A percentile compares a stretch with the other conserved stretches of the same genome.
These are phyloP conservation scores for Tricholoma terreum DNA, from an alignment of 768 basidiomycete genomes.

Conservation along the genomic window DNA sequence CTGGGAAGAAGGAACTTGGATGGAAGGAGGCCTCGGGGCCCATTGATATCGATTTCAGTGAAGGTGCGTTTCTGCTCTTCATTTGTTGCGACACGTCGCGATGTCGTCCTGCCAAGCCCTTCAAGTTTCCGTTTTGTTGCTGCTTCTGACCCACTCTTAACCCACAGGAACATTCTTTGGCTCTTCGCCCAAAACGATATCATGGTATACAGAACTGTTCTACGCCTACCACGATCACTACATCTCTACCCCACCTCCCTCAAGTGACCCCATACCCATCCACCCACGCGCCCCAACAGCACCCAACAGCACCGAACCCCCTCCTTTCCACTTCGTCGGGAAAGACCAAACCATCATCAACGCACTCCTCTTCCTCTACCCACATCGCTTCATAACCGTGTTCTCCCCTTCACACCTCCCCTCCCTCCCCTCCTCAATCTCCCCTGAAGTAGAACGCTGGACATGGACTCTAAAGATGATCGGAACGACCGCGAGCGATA, in stretches of 20 bases:
- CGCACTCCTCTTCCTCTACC: slow-evolving; percentile 42
- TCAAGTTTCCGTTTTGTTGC: not conserved
- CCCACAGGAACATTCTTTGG: slow-evolving; percentile 57
- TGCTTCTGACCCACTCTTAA: not conserved
- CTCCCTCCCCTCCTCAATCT: slow-evolving; percentile 12
- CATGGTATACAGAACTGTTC: slow-evolving; percentile 44
- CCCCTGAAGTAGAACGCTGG: not conserved
- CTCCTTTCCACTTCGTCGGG: slow-evolving; percentile 42
- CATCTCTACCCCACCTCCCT: slow-evolving; percentile 32
- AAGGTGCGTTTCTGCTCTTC: slow-evolving; percentile 35
- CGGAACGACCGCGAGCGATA: not conserved
- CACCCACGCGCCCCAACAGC: slow-evolving; percentile 22
- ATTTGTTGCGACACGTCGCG: not conserved
- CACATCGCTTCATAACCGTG: slow-evolving; percentile 43
- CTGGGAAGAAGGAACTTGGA: slow-evolving; percentile 12
- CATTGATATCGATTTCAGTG: slow-evolving; percentile 47
- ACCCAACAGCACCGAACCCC: not conserved
- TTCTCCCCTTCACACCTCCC: slow-evolving; percentile 18
- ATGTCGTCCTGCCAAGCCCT: not conserved
- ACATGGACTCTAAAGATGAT: not conserved
- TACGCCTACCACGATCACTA: slow-evolving; percentile 53
- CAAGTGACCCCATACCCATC: slow-evolving; percentile 36
- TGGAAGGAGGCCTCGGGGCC: slow-evolving; percentile 36
- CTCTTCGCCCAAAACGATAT: slow-evolving; percentile 39
- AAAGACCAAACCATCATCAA: slow-evolving; percentile 59